Evolutionary conservation across 1,139 yeast species (phyloP).

Genomic region (Debaryomyces nepalensis): DNA sequence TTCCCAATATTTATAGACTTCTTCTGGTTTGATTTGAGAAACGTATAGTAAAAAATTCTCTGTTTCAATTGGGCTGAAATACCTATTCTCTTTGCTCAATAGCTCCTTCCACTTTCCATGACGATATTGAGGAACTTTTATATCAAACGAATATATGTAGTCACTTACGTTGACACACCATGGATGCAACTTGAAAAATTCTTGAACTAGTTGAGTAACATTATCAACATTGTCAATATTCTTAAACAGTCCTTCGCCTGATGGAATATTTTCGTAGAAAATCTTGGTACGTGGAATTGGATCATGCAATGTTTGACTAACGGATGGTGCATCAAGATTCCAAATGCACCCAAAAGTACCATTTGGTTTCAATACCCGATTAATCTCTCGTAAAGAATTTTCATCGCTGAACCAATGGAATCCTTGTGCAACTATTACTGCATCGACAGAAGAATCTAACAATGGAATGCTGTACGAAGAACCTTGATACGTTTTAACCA

Average conservation of each 20-base stretch:
- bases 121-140: constrained; percentile 63
- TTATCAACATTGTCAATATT: constrained; percentile 5
- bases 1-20: constrained; percentile 57
- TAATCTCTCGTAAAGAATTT: constrained; percentile 53
- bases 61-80: constrained; percentile 32
- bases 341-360: constrained; percentile 63
- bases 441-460: constrained; percentile 51
- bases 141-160: constrained; percentile 34
- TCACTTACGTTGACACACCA: constrained; percentile 36
- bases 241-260: neutral
- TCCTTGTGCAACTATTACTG: constrained; percentile 65
- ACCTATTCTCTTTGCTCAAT: constrained; percentile 31
- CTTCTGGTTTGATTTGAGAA: constrained; percentile 32
- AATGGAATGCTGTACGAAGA: constrained; percentile 57
- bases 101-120: constrained; percentile 53
- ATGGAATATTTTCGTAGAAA: constrained; percentile 18
- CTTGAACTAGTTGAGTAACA: constrained; percentile 13
- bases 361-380: constrained; percentile 52
- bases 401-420: constrained; percentile 70
- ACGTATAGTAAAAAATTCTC: constrained; percentile 40
- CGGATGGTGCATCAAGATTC: constrained; percentile 56
- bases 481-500: constrained; percentile 42
- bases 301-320: constrained; percentile 17
- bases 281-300: constrained; percentile 18
- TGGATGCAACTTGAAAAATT: constrained; percentile 16